A percentile compares a stretch with the other conserved stretches of the same genome.
Conservation (phyloP, 768 basidiomycete genomes). For the Boletus coccyginus region DNA sequence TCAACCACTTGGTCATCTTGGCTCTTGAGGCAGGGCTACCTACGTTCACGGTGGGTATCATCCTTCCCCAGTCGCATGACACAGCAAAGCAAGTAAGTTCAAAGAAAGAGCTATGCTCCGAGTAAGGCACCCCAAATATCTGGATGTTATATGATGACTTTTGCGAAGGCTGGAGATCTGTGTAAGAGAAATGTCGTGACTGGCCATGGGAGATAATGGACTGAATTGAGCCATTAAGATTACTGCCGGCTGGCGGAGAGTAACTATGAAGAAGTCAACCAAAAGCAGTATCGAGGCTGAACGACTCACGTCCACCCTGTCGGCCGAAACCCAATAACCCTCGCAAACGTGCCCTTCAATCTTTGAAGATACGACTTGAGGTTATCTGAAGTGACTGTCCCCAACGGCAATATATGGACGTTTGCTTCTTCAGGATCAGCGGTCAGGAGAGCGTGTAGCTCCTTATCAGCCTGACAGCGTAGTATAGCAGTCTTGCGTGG, state of each 20-base stretch:
- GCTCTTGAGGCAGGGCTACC: slow-evolving; percentile 66
- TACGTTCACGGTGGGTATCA: slow-evolving; percentile 96
- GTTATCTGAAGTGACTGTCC: slow-evolving; percentile 69
- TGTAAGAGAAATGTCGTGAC: slow-evolving; percentile 62
- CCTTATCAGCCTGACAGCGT: slow-evolving; percentile 79
- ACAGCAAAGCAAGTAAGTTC: slow-evolving; percentile 95
- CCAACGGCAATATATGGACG: slow-evolving; percentile 85
- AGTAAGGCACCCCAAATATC: slow-evolving; percentile 86
- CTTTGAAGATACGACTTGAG: slow-evolving; percentile 74
- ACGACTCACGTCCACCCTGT: slow-evolving; percentile 91
- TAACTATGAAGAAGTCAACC: slow-evolving; percentile 43
- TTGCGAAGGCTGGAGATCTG: slow-evolving; percentile 63
- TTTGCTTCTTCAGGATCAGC: slow-evolving; percentile 69
- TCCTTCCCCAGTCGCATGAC: slow-evolving; percentile 78
- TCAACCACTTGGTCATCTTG: slow-evolving; percentile 90
- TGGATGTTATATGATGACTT: slow-evolving; percentile 69
- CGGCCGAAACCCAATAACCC: slow-evolving; percentile 81
- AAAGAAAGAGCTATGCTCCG: slow-evolving; percentile 94
- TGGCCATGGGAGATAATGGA: slow-evolving; percentile 68
- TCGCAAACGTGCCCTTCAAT: slow-evolving; percentile 68
- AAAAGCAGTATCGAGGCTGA: neutral
- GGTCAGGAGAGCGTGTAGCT: slow-evolving; percentile 76
- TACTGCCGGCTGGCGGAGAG: slow-evolving; percentile 60
- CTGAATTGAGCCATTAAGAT: slow-evolving; percentile 60
- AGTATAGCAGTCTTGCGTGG: slow-evolving; percentile 78